Percentiles rank a stretch among this genome's conserved stretches.
phyloP scores from a whole-genome alignment of 1,139 yeast genomes.

The Eremothecium gossypii region DNA sequence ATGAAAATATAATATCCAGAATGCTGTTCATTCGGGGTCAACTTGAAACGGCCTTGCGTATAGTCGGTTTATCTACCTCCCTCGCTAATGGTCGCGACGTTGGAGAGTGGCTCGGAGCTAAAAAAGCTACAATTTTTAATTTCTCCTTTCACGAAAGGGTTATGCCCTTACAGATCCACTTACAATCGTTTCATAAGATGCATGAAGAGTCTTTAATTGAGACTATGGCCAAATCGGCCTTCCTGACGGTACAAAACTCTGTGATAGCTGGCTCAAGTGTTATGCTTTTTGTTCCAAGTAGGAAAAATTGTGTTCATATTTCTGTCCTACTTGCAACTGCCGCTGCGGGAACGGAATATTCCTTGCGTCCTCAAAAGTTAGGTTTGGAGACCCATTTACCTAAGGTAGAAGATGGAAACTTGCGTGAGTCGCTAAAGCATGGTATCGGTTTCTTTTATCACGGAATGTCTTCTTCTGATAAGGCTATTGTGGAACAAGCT shows the following conservation, averaged over 20 bases:
- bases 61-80: constrained; percentile 61
- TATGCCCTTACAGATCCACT: constrained; percentile 47
- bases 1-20: constrained; percentile 65
- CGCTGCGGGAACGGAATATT: constrained; percentile 31
- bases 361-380: constrained; percentile 30
- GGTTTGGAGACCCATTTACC: constrained; percentile 38
- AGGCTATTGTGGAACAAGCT: constrained; percentile 43
- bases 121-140: constrained; percentile 50
- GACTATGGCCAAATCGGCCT: constrained; percentile 45
- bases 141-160: constrained; percentile 57
- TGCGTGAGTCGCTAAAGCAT: constrained; percentile 38
- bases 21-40: constrained; percentile 63
- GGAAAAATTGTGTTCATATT: constrained; percentile 47
- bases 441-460: constrained; percentile 65
- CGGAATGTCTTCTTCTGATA: constrained; percentile 52
- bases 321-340: constrained; percentile 38
- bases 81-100: constrained; percentile 68
- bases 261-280: constrained; percentile 2
- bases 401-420: constrained; percentile 39
- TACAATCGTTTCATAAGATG: constrained; percentile 41
- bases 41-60: constrained; percentile 43
- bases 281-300: constrained; percentile 48
- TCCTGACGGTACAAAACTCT: constrained; percentile 21
- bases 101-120: constrained; percentile 80
- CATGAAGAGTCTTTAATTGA: constrained; percentile 43